Evolutionary conservation across 768 basidiomycete genomes (phyloP).

Genomic region (Russula griseocarnosa): DNA sequence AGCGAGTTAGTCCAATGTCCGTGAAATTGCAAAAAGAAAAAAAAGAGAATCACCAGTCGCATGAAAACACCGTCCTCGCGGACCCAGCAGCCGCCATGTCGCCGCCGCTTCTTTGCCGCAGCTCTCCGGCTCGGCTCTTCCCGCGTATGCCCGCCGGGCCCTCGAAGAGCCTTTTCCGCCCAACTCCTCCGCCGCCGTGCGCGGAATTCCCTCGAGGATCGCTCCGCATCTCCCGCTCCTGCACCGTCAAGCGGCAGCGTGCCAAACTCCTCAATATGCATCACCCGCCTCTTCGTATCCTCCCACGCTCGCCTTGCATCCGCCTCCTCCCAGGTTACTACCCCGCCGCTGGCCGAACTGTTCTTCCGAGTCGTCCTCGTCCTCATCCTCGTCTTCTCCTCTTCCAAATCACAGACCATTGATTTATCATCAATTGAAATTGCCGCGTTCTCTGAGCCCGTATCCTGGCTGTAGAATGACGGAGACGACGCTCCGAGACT

Average conservation of each 20-base stretch:
- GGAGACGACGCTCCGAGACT: background rate
- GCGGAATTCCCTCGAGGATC: constrained; percentile 4
- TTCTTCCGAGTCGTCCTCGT: too few relatives aligned
- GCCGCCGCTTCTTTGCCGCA: constrained; percentile 4
- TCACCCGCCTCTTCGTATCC: constrained; percentile 13
- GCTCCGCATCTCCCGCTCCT: background rate
- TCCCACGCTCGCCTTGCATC: constrained; percentile 16
- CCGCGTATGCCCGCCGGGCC: background rate
- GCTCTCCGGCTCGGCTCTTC: background rate
- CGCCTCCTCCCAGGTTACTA: background rate
- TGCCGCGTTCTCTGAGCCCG: background rate
- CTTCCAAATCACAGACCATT: background rate
- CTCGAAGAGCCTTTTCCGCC: background rate
- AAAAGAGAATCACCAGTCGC: background rate
- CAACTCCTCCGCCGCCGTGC: constrained; percentile 9
- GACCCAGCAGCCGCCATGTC: constrained; percentile 12
- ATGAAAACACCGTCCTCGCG: constrained; percentile 11
- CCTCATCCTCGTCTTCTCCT: background rate
- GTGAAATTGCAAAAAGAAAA: background rate
- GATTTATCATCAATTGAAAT: too few relatives aligned
- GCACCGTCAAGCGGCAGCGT: background rate
- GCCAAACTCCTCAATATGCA: constrained; percentile 22
- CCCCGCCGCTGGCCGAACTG: too few relatives aligned
- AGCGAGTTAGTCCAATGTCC: background rate
- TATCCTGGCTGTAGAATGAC: background rate